phyloP scores from a whole-genome alignment of 2,329 filamentous ascomycete species.

The Pyrenophora seminiperda region DNA sequence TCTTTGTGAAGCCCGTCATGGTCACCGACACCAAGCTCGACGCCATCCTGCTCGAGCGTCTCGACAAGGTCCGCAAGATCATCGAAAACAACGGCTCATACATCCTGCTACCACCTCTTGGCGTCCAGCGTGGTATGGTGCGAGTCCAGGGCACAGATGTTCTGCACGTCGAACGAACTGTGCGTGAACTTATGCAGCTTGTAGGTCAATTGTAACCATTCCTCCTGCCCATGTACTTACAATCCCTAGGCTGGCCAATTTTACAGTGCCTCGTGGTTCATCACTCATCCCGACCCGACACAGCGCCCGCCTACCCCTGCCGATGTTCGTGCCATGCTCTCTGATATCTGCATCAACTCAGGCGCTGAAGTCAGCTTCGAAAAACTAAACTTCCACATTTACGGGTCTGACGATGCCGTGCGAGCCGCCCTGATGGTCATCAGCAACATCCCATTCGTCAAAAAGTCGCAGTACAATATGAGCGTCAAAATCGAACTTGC shows the following conservation, averaged over 20 bases:
- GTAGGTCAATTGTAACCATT: slow-evolving; percentile 57
- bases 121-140: slow-evolving; percentile 81
- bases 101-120: slow-evolving; percentile 87
- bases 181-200: slow-evolving; percentile 93
- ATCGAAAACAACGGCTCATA: slow-evolving; percentile 96
- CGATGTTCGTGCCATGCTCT: slow-evolving; percentile 87
- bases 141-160: slow-evolving; percentile 93
- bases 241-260: slow-evolving; percentile 81
- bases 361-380: slow-evolving; percentile 95
- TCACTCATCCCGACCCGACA: slow-evolving; percentile 74
- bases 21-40: slow-evolving; percentile 93
- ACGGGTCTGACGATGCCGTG: slow-evolving; percentile 93
- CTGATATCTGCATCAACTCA: slow-evolving; percentile 94
- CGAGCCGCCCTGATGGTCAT: slow-evolving; percentile 95
- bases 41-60: slow-evolving; percentile 83
- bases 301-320: slow-evolving; percentile 65
- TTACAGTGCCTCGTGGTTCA: slow-evolving; percentile 96
- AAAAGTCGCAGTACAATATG: slow-evolving; percentile 87
- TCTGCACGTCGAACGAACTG: slow-evolving; percentile 90
- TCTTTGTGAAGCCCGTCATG: slow-evolving; percentile 82
- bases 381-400: slow-evolving; percentile 90
- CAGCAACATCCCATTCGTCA: slow-evolving; percentile 86
- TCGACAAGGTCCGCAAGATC: slow-evolving; percentile 97
- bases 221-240: slow-evolving; percentile 22
- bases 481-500: slow-evolving; percentile 98